Conservation (phyloP, 345 rosid genomes). For the Stellera chamaejasme region DNA sequence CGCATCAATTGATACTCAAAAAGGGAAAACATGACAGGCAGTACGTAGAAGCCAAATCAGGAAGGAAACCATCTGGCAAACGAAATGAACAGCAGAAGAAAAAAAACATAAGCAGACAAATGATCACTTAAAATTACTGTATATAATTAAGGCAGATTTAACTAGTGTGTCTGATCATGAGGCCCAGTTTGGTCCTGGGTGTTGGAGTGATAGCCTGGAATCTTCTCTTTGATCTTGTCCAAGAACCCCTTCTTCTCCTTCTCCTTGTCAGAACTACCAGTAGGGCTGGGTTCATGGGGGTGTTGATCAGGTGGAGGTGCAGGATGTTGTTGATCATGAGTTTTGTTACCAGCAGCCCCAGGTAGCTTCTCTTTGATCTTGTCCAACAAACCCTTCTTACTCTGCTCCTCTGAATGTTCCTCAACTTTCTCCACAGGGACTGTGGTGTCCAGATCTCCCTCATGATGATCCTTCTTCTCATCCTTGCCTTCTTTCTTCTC, state of each 20-base stretch:
- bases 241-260: slow-evolving; percentile 63
- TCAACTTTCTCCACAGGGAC: slow-evolving; percentile 19
- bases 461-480: slow-evolving; percentile 26
- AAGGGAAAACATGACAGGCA: too few species aligned
- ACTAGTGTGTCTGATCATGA: too few species aligned
- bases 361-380: slow-evolving; percentile 68
- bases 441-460: slow-evolving; percentile 31
- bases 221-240: slow-evolving; percentile 59
- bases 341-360: slow-evolving; percentile 22
- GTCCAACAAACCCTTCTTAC: slow-evolving; percentile 53
- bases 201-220: slow-evolving; percentile 43
- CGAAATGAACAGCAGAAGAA: too few species aligned
- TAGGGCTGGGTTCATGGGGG: background rate
- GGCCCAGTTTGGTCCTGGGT: slow-evolving; percentile 12
- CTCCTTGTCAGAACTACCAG: slow-evolving; percentile 6
- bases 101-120: too few species aligned
- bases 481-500: slow-evolving; percentile 11
- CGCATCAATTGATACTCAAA: too few species aligned
- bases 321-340: slow-evolving; percentile 19
- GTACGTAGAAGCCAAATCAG: too few species aligned
- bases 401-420: slow-evolving; percentile 28
- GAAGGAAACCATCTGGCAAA: too few species aligned
- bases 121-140: too few species aligned
- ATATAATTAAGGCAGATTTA: too few species aligned
- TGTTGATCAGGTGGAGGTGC: slow-evolving; percentile 9